Percentiles rank a stretch among this genome's conserved stretches.
Conservation (phyloP, 306 rosid species). For the Cucurbita moschata region DNA sequence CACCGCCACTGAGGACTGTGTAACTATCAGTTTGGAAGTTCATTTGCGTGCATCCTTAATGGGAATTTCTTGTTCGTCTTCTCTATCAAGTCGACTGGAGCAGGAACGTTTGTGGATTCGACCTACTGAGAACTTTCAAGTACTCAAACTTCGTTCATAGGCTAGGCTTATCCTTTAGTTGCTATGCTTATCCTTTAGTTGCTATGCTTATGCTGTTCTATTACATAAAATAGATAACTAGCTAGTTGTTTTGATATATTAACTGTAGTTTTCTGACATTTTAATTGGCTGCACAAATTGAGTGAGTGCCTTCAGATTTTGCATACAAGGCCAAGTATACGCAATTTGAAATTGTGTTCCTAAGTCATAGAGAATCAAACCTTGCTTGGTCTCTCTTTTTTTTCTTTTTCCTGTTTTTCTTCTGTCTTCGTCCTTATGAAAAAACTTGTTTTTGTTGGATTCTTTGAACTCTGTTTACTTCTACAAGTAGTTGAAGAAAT, state of each 20-base stretch:
- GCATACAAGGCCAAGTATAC: background rate
- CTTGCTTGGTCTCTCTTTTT: background rate
- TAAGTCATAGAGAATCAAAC: background rate
- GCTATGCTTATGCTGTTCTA: background rate
- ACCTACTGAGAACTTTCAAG: background rate
- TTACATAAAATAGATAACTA: background rate
- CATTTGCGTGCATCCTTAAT: background rate
- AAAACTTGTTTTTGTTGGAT: background rate
- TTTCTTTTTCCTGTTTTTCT: background rate
- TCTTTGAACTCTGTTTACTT: background rate
- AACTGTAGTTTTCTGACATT: background rate
- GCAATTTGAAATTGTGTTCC: background rate
- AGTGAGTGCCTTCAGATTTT: background rate
- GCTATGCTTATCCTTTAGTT: background rate
- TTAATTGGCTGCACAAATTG: background rate
- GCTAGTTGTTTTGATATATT: background rate
- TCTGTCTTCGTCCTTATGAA: background rate
- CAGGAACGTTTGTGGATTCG: background rate
- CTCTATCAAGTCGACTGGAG: background rate
- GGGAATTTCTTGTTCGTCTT: background rate
- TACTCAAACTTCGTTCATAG: background rate
- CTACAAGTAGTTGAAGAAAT: background rate
- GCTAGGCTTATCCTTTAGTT: background rate
- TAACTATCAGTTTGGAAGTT: background rate
- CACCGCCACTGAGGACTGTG: constrained; percentile 81